phyloP scores from a whole-genome alignment of 768 basidiomycete species.

The Xanthoconium purpureum region DNA sequence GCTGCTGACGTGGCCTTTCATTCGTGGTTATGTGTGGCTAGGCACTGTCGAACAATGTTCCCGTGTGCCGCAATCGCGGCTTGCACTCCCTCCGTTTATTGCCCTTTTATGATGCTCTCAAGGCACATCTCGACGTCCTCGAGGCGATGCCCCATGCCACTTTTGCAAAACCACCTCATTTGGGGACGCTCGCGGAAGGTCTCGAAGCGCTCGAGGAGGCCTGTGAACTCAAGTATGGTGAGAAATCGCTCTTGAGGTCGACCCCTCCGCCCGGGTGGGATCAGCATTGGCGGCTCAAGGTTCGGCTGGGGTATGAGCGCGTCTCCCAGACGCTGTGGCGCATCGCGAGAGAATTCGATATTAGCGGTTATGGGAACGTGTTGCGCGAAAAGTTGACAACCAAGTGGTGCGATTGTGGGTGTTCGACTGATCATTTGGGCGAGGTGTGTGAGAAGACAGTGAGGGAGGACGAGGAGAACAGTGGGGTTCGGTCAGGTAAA shows the following conservation, averaged over 20 bases:
- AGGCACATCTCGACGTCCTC: constrained; percentile 58
- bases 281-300: constrained; percentile 55
- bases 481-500: constrained; percentile 57
- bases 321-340: constrained; percentile 64
- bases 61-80: constrained; percentile 61
- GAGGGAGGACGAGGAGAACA: constrained; percentile 64
- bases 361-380: constrained; percentile 66
- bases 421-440: constrained; percentile 73
- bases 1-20: not conserved
- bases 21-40: constrained; percentile 18
- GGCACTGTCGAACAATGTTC: constrained; percentile 70
- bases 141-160: constrained; percentile 54
- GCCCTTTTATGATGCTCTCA: constrained; percentile 57
- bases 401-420: constrained; percentile 82
- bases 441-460: constrained; percentile 76
- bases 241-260: constrained; percentile 32
- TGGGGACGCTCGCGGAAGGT: constrained; percentile 57
- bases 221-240: constrained; percentile 54
- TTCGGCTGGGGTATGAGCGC: constrained; percentile 63
- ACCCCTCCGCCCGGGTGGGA: constrained; percentile 44
- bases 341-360: constrained; percentile 68
- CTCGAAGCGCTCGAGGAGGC: constrained; percentile 63
- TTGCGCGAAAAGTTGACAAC: constrained; percentile 67
- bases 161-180: constrained; percentile 65
- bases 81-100: constrained; percentile 65